phyloP scores from a whole-genome alignment of 2,329 filamentous ascomycete genomes.

The Didymellaceae sp. region DNA sequence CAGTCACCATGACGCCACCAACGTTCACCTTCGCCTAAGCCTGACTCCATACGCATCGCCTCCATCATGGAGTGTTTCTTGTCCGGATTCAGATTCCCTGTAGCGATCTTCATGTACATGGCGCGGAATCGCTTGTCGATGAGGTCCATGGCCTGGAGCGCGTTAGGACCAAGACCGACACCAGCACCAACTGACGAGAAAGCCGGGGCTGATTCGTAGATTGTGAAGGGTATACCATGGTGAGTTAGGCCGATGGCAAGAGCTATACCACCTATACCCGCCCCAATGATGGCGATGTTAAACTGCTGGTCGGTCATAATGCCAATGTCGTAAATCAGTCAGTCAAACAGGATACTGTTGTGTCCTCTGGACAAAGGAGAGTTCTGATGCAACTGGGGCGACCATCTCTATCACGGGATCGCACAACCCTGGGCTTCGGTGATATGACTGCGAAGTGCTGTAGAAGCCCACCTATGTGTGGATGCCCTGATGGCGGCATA shows the following conservation, averaged over 20 bases:
- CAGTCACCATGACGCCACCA: conserved; percentile 48
- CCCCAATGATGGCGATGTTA: conserved; percentile 20
- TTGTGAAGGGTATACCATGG: conserved; percentile 26
- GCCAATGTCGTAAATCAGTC: neutral
- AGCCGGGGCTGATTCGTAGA: conserved; percentile 32
- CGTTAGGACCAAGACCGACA: conserved; percentile 49
- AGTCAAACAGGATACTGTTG: neutral
- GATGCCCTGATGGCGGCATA: neutral
- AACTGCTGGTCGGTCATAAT: conserved; percentile 8
- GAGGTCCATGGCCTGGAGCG: conserved; percentile 51
- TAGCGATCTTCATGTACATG: conserved; percentile 49
- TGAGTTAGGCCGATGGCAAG: conserved; percentile 31
- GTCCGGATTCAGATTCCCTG: conserved; percentile 47
- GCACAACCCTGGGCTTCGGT: conserved; percentile 1
- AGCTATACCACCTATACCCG: conserved; percentile 32
- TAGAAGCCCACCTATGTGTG: neutral
- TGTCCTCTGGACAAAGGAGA: neutral
- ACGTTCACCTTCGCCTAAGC: conserved; percentile 47
- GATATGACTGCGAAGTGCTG: neutral
- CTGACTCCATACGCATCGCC: conserved; percentile 49
- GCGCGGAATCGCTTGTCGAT: conserved; percentile 49
- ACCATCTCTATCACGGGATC: neutral
- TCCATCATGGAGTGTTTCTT: conserved; percentile 52
- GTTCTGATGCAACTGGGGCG: neutral
- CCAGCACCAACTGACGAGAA: conserved; percentile 33